Base-by-base conservation (phyloP, 73 alveolate genomes). In the Effrenium voratum region DNA sequence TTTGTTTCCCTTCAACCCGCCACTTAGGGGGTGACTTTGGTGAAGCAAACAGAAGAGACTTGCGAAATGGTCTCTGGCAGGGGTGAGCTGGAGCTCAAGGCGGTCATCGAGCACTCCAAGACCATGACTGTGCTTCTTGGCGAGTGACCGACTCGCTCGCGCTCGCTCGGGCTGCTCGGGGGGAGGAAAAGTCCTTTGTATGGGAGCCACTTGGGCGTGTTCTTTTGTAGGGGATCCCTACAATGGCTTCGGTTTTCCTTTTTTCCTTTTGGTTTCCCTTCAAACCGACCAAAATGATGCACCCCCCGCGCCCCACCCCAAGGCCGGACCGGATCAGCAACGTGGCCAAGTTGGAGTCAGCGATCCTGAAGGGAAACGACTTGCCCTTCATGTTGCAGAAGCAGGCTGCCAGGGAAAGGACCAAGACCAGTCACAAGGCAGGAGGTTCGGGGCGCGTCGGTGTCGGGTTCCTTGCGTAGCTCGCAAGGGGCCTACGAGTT, bases 371-470 rank as follows among this genome's bases (percentile, higher is more conserved):
- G 49, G 92, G 97, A 46, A 90, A 87, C 24, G 97, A 90, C 76
- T 66, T 90, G 87, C 66, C 66, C 97, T 90, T 90, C 97, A 73
- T 90, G 44, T 68, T 90, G 57, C 75, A 50, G 55, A 90, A 90
- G 97, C 97, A 90, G 50, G 97, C 68, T 26, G 97, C 97, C 43
- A 44, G 79, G 52, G 97, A 68, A 40, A 90, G 50, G 87, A 90
- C 97, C 97, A 90, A 90, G 76, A 41, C 97, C 75, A 52, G 55
- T 76, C 66, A 90, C 44, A 90, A 90, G 95, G 95, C 95, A 28
- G 8, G n/a, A n/a, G n/a, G n/a, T n/a, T n/a, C n/a, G n/a, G n/a
- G n/a, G n/a, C n/a, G n/a, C n/a, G n/a, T n/a, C n/a, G n/a, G n/a
- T n/a, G n/a, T n/a, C n/a, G n/a, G n/a, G n/a, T n/a, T n/a, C n/a